Conservation (phyloP, 1,139 yeast genomes). For the Candida tetrigidarum region DNA sequence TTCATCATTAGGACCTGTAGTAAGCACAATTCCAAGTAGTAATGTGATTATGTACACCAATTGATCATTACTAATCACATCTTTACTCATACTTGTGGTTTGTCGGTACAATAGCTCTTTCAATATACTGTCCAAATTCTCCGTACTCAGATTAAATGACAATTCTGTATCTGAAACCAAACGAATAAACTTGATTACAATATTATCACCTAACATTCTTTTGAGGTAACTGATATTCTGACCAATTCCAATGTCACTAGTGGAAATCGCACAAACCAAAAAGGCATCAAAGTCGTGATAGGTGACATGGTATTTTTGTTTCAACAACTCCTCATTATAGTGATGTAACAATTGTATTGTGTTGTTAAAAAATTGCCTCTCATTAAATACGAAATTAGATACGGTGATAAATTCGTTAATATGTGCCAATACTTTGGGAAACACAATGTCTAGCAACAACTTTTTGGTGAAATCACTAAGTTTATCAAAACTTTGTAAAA, state of each 20-base stretch:
- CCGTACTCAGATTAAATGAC: slow-evolving; percentile 11
- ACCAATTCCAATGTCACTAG: slow-evolving; percentile 33
- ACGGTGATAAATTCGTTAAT: slow-evolving; percentile 38
- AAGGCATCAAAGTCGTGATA: slow-evolving; percentile 30
- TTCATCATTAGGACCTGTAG: slow-evolving; percentile 18
- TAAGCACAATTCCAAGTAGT: slow-evolving; percentile 35
- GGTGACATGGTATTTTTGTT: slow-evolving; percentile 29
- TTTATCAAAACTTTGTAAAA: slow-evolving; percentile 25
- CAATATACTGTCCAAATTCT: slow-evolving; percentile 25
- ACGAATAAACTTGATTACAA: slow-evolving; percentile 30
- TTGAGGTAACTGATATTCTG: slow-evolving; percentile 23
- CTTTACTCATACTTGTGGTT: slow-evolving; percentile 38
- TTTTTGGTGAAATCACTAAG: slow-evolving; percentile 32
- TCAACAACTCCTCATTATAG: slow-evolving; percentile 28
- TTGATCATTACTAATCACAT: slow-evolving; percentile 33
- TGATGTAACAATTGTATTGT: slow-evolving; percentile 28
- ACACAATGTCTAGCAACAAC: slow-evolving; percentile 37
- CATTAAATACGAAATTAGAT: slow-evolving; percentile 41
- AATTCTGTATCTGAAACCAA: slow-evolving; percentile 18
- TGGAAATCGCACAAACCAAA: slow-evolving; percentile 33
- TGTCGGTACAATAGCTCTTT: slow-evolving; percentile 50
- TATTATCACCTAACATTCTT: slow-evolving; percentile 31
- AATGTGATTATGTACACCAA: slow-evolving; percentile 36
- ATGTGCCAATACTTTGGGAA: slow-evolving; percentile 43
- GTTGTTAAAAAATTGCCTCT: slow-evolving; percentile 34